Base-by-base conservation (phyloP, 345 rosid genomes). In the Garcia nutans region DNA sequence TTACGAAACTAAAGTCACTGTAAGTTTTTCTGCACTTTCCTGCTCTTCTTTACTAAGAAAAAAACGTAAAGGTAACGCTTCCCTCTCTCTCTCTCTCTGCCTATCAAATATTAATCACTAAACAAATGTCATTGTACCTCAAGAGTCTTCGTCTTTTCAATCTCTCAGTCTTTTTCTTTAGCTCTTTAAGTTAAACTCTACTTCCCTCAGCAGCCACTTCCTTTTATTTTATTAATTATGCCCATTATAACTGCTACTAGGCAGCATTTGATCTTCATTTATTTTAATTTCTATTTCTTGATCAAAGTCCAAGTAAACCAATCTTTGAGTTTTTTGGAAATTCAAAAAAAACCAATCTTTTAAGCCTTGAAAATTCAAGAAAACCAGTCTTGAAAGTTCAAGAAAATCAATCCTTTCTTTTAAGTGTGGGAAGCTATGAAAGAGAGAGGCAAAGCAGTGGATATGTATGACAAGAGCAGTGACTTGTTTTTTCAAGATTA, bases 361-460 rank as follows among this genome's bases (percentile, higher is more conserved):
- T 9, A 12, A 11, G 58, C 28, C 44, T 62, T 31, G 37, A 24
- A 11, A 20, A 47, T 15, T 12, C 71, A 23, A 23, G 37, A 28
- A 24, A 65, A 20, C 47, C 9, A 3, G 3, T 22, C 66, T 62
- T 31, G 37, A 15, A 11, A 20, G 23, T 15, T 12, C 71, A 23
- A 23, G 37, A 28, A 24, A 42, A 20, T n/a, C 9, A 9, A 10
- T 22, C 24, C 20, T 66, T 22, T 22, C 2, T n/a, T 23, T 59
- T 8, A 13, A 20, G 12, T 15, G 10, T 58, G 63, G n/a, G 23
- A 24, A 79, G 80, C 81, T 59, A 94, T 92, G 97, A 91, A 82
- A 86, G 97, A 92, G 70, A 89, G 94, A 84, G 98, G 97, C 19
- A 94, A 91, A 81, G 92, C 85, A 33, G 89, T 91, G 82, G 92